Evolutionary conservation across 352 stramenopile genomes (phyloP).

Genomic region (Pythium sp.): DNA sequence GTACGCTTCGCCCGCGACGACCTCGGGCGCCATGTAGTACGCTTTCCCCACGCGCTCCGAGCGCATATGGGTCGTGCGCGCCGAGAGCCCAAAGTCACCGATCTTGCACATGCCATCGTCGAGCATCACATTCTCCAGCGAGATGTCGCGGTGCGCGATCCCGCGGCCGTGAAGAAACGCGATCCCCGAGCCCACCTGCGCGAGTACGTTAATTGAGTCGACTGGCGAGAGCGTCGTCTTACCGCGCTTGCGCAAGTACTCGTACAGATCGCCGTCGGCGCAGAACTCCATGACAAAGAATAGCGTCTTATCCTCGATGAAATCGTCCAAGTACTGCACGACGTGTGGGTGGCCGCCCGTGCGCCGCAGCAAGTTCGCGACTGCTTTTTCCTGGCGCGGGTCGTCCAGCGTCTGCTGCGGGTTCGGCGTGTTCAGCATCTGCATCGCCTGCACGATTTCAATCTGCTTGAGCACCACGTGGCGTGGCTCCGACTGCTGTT

Average conservation of each 20-base stretch:
- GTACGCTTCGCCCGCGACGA: constrained; percentile 33
- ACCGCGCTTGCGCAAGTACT: constrained; percentile 23
- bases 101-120: constrained; percentile 37
- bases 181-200: constrained; percentile 25
- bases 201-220: constrained; percentile 27
- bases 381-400: constrained; percentile 40
- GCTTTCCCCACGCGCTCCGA: constrained; percentile 43
- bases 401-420: constrained; percentile 29
- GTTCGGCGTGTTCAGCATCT: constrained; percentile 19
- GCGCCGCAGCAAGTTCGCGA: constrained; percentile 29
- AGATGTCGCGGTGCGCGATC: constrained; percentile 41
- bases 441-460: constrained; percentile 31
- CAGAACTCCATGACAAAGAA: constrained; percentile 54
- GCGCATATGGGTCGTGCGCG: constrained; percentile 24
- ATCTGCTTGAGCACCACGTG: constrained; percentile 51
- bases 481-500: not conserved
- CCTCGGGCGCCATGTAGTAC: constrained; percentile 58
- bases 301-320: constrained; percentile 37
- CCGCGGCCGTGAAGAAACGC: constrained; percentile 30
- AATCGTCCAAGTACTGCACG: constrained; percentile 43
- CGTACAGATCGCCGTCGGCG: constrained; percentile 30
- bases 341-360: constrained; percentile 43
- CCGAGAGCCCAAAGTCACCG: constrained; percentile 46
- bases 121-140: constrained; percentile 45
- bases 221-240: constrained; percentile 18